A percentile compares a stretch with the other conserved stretches of the same genome.
Evolutionary conservation across 176 grass and related monocot genomes (phyloP).

Genomic region (Echinochloa phyllopogon): DNA sequence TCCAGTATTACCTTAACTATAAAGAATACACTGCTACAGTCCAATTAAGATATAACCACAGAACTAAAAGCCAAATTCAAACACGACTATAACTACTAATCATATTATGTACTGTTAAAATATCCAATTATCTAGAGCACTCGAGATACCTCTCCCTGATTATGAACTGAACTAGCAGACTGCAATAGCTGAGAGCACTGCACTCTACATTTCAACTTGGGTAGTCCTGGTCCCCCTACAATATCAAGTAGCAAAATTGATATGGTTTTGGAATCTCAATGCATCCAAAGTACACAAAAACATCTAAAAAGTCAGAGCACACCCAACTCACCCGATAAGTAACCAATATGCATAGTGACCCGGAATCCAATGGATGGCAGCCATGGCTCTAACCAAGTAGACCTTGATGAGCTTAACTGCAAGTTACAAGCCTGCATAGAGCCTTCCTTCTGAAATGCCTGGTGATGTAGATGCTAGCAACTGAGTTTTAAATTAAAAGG

Average conservation of each 20-base stretch:
- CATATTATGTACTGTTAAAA: slow-evolving; percentile 15
- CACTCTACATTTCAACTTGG: slow-evolving; percentile 8
- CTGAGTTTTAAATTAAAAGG: neutral
- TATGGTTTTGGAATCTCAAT: neutral
- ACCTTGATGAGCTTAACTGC: slow-evolving; percentile 27
- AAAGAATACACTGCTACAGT: neutral
- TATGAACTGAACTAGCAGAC: slow-evolving; percentile 10
- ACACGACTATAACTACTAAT: neutral
- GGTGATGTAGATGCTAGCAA: neutral
- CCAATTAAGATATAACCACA: neutral
- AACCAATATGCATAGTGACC: neutral
- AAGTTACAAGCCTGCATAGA: slow-evolving; percentile 37
- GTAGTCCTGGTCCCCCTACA: slow-evolving; percentile 11
- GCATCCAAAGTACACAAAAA: neutral
- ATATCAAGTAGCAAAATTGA: slow-evolving; percentile 12
- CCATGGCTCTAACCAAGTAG: slow-evolving; percentile 29
- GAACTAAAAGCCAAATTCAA: neutral
- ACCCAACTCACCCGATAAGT: slow-evolving; percentile 32
- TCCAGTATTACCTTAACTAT: neutral
- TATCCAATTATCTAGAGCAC: neutral
- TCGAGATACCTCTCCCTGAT: slow-evolving; percentile 40
- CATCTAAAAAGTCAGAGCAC: neutral
- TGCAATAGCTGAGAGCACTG: slow-evolving; percentile 26
- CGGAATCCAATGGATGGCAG: slow-evolving; percentile 20
- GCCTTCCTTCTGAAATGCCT: neutral